These are phyloP conservation scores for Xylogone sp. DNA, from an alignment of 2,329 filamentous ascomycete species.

Conservation along the genomic window DNA sequence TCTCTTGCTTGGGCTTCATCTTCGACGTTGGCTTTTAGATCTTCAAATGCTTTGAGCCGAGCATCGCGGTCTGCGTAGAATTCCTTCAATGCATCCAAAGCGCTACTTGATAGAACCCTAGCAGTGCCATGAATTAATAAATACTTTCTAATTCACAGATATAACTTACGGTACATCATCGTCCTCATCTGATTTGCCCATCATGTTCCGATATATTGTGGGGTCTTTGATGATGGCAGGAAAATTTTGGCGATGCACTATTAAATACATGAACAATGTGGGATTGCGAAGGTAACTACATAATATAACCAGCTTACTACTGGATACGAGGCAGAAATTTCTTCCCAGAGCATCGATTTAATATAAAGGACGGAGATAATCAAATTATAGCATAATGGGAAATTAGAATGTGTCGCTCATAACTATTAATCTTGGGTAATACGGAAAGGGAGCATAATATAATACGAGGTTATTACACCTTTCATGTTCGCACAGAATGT, in stretches of 20 bases:
- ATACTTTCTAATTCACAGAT: conserved; percentile 1
- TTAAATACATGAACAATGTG: background rate
- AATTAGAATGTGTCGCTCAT: too few species aligned
- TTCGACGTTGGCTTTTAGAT: conserved; percentile 60
- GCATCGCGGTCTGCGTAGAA: conserved; percentile 73
- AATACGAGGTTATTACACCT: too few species aligned
- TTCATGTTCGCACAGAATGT: too few species aligned
- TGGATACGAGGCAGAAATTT: too few species aligned
- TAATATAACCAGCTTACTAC: too few species aligned
- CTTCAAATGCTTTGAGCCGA: conserved; percentile 62
- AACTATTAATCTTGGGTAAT: too few species aligned
- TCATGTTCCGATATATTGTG: conserved; percentile 10
- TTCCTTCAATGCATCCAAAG: conserved; percentile 65
- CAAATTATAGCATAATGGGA: too few species aligned
- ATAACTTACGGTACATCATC: conserved; percentile 16
- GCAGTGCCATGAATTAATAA: background rate
- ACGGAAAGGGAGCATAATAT: too few species aligned
- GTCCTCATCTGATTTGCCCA: conserved; percentile 14
- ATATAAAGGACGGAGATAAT: too few species aligned
- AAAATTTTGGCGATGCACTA: conserved; percentile 1
- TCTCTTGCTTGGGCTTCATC: conserved; percentile 34
- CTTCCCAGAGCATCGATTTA: too few species aligned
- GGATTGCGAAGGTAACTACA: background rate
- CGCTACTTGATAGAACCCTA: conserved; percentile 61
- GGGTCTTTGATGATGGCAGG: background rate